phyloP scores from a whole-genome alignment of 352 stramenopile species.

The Phytophthora parvispora region DNA sequence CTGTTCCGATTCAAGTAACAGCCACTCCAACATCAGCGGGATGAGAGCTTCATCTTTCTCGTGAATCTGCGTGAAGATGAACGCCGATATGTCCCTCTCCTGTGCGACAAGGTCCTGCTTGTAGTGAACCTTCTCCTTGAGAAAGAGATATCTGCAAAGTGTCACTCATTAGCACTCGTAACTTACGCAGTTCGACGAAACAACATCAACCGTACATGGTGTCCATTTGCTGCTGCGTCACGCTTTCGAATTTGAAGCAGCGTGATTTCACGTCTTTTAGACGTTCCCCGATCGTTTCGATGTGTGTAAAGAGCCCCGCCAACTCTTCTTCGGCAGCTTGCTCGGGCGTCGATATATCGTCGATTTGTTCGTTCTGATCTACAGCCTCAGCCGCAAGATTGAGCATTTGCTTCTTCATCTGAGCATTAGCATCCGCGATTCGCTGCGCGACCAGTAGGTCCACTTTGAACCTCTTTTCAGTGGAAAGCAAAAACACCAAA shows the following conservation, averaged over 20 bases:
- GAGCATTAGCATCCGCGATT: slow-evolving; percentile 65
- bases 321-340: slow-evolving; percentile 64
- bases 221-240: slow-evolving; percentile 69
- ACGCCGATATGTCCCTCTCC: slow-evolving; percentile 71
- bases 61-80: slow-evolving; percentile 71
- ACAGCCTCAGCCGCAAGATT: slow-evolving; percentile 56
- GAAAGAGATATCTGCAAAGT: slow-evolving; percentile 66
- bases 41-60: slow-evolving; percentile 67
- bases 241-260: slow-evolving; percentile 77
- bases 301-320: slow-evolving; percentile 50
- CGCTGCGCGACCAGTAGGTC: slow-evolving; percentile 80
- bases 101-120: slow-evolving; percentile 75
- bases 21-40: slow-evolving; percentile 78
- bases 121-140: slow-evolving; percentile 87
- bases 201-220: slow-evolving; percentile 49
- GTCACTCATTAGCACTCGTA: slow-evolving; percentile 14
- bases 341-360: slow-evolving; percentile 11
- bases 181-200: neutral
- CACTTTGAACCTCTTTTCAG: slow-evolving; percentile 71
- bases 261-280: slow-evolving; percentile 71
- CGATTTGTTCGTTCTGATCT: slow-evolving; percentile 35
- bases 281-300: slow-evolving; percentile 57
- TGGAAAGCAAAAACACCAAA: neutral
- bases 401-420: slow-evolving; percentile 76
- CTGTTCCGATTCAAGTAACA: slow-evolving; percentile 78